Evolutionary conservation across 2,329 filamentous ascomycete genomes (phyloP).

Genomic region (Colletotrichum musicola): DNA sequence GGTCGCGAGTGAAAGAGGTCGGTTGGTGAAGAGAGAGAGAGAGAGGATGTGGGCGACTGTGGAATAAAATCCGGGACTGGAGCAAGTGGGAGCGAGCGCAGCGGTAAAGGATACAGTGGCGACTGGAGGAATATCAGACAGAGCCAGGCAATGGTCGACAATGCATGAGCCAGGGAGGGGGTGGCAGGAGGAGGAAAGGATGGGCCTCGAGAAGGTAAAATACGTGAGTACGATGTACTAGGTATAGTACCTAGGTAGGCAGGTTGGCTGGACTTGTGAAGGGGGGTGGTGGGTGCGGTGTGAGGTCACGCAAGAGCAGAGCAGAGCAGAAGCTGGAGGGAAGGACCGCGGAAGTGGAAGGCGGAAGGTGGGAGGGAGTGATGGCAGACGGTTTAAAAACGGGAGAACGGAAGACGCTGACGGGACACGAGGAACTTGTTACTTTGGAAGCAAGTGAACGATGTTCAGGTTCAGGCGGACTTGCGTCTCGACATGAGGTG

Average conservation of each 20-base stretch:
- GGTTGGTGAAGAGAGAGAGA: not conserved
- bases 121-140: constrained; percentile 27
- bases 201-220: constrained; percentile 7
- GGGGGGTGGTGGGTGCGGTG: no score
- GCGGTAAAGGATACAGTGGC: constrained; percentile 25
- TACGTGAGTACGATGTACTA: not conserved
- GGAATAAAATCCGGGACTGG: not conserved
- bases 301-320: no score
- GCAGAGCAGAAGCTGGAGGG: constrained; percentile 8
- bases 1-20: constrained; percentile 22
- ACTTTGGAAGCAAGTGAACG: no score
- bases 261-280: no score
- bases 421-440: not conserved
- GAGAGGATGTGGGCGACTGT: not conserved
- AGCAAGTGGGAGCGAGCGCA: not conserved
- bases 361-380: constrained; percentile 9
- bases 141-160: constrained; percentile 31
- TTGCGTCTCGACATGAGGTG: no score
- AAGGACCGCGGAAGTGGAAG: constrained; percentile 2
- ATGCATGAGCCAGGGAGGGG: constrained; percentile 28
- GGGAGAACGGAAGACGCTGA: constrained; percentile 1
- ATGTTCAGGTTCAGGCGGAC: no score
- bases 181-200: constrained; percentile 4
- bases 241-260: not conserved
- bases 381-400: constrained; percentile 33